Evolutionary conservation across 352 stramenopile species (phyloP), one percentile per base, ranked within the genome.

Genomic region (Phytophthora pinifolia): DNA sequence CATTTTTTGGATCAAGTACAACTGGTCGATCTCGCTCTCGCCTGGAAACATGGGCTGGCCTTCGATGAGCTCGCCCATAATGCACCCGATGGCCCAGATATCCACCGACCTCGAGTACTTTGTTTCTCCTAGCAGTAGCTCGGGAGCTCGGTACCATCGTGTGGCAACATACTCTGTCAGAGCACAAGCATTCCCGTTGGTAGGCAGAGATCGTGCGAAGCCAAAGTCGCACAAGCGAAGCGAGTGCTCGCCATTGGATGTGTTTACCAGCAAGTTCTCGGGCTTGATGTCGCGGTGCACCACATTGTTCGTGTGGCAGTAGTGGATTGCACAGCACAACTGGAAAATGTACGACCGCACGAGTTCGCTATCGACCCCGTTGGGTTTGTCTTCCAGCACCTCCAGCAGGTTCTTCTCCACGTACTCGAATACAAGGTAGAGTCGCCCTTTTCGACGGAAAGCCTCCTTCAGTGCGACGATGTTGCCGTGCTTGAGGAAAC

Each of bases 261-360:
- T 88, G 70, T 99, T 96, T 35, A 99, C 88, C 12, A 99, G 76
- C 39, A 99, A 66, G 70, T 99, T 99, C 65, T 99, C 97, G 18
- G 97, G 97, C 67, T 99, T 99, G 72, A 99, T 99, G 78, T 99
- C 97, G 12, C 96, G 87, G 69, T 99, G 97, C 68, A 98, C 98
- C 49, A 99, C 98, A 20, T 92, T 96, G 44, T 98, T 87, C 1
- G 66, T 63, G 65, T 99, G 97, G 58, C 99, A 99, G 68, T 99
- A 98, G 36, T 94, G 95, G 29, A 99, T 85, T 18, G 97, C 96
- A 31, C 96, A 90, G 36, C 88, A 98, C 17, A 99, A 80, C 72
- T 99, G 97, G 72, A 99, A 99, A 27, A 99, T 87, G 72, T 99
- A 99, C 3, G 98, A 76, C 67, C 98, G 98, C 31, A 99, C 96